Evolutionary conservation across 1,139 yeast species (phyloP).

Genomic region (Spencermartinsiella ligniputridi): DNA sequence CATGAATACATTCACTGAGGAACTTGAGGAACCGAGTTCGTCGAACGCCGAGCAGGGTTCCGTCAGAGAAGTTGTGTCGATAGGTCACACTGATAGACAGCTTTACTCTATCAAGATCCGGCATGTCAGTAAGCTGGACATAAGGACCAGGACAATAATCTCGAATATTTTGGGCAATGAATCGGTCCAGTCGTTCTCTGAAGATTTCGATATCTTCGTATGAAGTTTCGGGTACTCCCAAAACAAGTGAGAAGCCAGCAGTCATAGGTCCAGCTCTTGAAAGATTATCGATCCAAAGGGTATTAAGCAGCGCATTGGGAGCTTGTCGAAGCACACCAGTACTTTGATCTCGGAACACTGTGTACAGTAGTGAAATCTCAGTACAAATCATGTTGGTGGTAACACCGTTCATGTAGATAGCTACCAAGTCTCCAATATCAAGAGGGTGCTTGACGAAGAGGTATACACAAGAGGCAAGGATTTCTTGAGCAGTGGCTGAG

Average conservation of each 20-base stretch:
- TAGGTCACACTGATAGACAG: slow-evolving; percentile 30
- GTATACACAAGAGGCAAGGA: slow-evolving; percentile 39
- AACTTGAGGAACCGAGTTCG: slow-evolving; percentile 31
- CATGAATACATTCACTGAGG: slow-evolving; percentile 31
- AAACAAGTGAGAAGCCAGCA: slow-evolving; percentile 24
- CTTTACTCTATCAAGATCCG: slow-evolving; percentile 35
- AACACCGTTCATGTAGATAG: slow-evolving; percentile 24
- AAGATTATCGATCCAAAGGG: slow-evolving; percentile 38
- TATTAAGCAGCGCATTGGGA: slow-evolving; percentile 37
- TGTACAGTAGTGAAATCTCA: slow-evolving; percentile 36
- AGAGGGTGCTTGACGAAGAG: slow-evolving; percentile 42
- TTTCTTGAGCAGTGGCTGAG: slow-evolving; percentile 38
- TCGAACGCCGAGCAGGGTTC: slow-evolving; percentile 28
- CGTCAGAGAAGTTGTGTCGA: slow-evolving; percentile 35
- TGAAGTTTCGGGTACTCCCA: slow-evolving; percentile 38
- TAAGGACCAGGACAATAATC: slow-evolving; percentile 35
- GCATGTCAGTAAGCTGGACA: slow-evolving; percentile 32
- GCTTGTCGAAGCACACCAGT: slow-evolving; percentile 35
- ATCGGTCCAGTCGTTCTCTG: slow-evolving; percentile 29
- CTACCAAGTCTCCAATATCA: slow-evolving; percentile 41
- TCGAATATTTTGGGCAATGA: slow-evolving; percentile 33
- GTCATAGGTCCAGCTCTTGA: slow-evolving; percentile 37
- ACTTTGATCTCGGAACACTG: slow-evolving; percentile 32
- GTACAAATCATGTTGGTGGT: slow-evolving; percentile 28
- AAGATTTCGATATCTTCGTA: slow-evolving; percentile 34